Conservation (phyloP, 2,329 filamentous ascomycete species). For the Sporothrix globosa region DNA sequence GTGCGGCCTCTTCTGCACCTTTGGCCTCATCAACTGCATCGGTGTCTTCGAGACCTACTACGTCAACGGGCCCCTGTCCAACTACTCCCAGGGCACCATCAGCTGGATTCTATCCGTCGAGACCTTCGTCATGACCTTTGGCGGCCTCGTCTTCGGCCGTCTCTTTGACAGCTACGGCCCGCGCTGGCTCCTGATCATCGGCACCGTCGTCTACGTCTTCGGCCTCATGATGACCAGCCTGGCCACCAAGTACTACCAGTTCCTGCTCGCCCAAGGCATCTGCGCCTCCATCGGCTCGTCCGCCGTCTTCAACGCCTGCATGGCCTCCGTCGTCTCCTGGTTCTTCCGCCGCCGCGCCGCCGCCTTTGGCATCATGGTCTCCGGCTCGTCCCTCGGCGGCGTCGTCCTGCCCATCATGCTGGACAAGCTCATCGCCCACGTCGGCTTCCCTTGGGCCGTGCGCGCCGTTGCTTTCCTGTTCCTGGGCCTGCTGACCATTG, state of each 20-base stretch:
- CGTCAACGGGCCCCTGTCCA: constrained; percentile 49
- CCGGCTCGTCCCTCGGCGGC: constrained; percentile 56
- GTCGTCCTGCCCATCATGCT: constrained; percentile 61
- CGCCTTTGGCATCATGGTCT: constrained; percentile 53
- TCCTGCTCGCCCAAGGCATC: constrained; percentile 47
- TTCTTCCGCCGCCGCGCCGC: constrained; percentile 53
- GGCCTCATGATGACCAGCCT: constrained; percentile 65
- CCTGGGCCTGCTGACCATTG: constrained; percentile 42
- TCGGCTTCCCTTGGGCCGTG: constrained; percentile 49
- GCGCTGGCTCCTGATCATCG: constrained; percentile 55
- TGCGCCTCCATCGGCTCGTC: constrained; percentile 43
- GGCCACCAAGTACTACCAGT: constrained; percentile 47
- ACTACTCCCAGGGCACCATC: constrained; percentile 55
- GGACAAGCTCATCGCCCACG: constrained; percentile 54
- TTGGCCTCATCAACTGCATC: constrained; percentile 48
- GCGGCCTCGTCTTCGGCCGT: constrained; percentile 52
- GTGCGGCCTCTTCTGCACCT: constrained; percentile 46
- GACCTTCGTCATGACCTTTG: constrained; percentile 50
- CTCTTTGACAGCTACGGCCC: constrained; percentile 63
- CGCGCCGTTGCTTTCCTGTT: constrained; percentile 46
- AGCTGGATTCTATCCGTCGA: constrained; percentile 62
- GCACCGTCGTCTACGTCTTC: constrained; percentile 58
- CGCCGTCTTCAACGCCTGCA: constrained; percentile 45
- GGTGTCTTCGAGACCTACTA: constrained; percentile 65
- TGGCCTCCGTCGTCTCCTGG: constrained; percentile 49